phyloP scores from a whole-genome alignment of 2,329 filamentous ascomycete species.

The Alternaria hordeiaustralica region DNA sequence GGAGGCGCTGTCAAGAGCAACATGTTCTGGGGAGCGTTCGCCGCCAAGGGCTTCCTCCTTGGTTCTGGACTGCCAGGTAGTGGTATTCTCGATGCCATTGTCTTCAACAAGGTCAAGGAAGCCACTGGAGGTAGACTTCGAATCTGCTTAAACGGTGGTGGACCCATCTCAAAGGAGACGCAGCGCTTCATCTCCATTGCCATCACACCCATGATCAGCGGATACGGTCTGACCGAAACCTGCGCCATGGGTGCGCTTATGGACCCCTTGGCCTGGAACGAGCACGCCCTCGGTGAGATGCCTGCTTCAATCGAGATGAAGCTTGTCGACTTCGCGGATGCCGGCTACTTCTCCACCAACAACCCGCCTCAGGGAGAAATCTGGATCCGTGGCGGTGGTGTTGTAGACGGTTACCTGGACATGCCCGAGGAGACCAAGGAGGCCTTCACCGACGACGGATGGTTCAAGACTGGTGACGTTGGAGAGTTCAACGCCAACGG shows the following conservation, averaged over 20 bases:
- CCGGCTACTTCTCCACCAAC: constrained; percentile 80
- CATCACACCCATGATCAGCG: constrained; percentile 90
- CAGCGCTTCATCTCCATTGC: constrained; percentile 90
- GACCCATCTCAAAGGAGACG: constrained; percentile 86
- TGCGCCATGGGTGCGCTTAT: constrained; percentile 81
- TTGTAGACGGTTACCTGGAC: constrained; percentile 80
- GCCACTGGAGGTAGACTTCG: constrained; percentile 87
- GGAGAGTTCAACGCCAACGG: constrained; percentile 84
- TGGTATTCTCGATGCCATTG: constrained; percentile 75
- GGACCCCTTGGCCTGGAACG: constrained; percentile 84
- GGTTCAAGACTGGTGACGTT: constrained; percentile 98
- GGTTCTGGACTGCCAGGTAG: constrained; percentile 68
- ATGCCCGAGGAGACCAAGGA: constrained; percentile 84
- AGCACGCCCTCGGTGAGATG: constrained; percentile 77
- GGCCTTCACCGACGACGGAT: constrained; percentile 80
- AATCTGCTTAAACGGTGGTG: constrained; percentile 93
- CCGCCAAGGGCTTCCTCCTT: constrained; percentile 67
- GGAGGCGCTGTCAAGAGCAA: constrained; percentile 73
- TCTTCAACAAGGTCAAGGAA: constrained; percentile 91
- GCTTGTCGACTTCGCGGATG: constrained; percentile 86
- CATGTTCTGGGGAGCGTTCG: constrained; percentile 76
- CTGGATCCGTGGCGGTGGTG: constrained; percentile 78
- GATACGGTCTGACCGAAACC: constrained; percentile 95
- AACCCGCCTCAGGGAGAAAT: constrained; percentile 90
- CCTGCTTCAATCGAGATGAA: constrained; percentile 84